These are phyloP conservation scores for Galerina sulciceps DNA, from an alignment of 768 basidiomycete species.

Conservation along the genomic window DNA sequence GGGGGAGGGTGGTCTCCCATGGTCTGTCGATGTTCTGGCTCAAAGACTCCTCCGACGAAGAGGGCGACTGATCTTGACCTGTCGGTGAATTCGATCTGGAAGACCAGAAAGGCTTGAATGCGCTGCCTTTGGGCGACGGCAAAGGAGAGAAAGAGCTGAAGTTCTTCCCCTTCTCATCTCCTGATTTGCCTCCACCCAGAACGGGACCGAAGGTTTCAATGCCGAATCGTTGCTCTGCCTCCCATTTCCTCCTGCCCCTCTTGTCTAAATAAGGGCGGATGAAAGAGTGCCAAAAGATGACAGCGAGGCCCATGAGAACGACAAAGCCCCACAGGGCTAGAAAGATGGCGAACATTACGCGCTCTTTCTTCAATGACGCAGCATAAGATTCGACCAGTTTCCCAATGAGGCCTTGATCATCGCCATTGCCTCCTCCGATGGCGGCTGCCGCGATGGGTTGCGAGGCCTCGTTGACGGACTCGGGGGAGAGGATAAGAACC, in stretches of 20 bases:
- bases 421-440: slow-evolving; percentile 57
- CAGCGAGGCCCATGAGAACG: slow-evolving; percentile 73
- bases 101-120: slow-evolving; percentile 40
- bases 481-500: slow-evolving; percentile 77
- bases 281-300: slow-evolving; percentile 78
- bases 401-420: slow-evolving; percentile 68
- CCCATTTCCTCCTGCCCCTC: slow-evolving; percentile 53
- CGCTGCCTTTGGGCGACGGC: slow-evolving; percentile 40
- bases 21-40: slow-evolving; percentile 10
- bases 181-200: slow-evolving; percentile 6
- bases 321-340: slow-evolving; percentile 84
- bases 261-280: slow-evolving; percentile 50
- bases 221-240: slow-evolving; percentile 52
- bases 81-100: slow-evolving; percentile 23
- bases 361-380: slow-evolving; percentile 74
- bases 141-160: slow-evolving; percentile 56
- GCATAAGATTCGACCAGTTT: slow-evolving; percentile 77
- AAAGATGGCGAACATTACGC: slow-evolving; percentile 83
- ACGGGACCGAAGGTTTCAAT: slow-evolving; percentile 49
- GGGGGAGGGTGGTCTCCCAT: not conserved
- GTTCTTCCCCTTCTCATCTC: slow-evolving; percentile 23
- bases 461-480: slow-evolving; percentile 72
- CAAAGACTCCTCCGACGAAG: slow-evolving; percentile 16
- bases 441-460: slow-evolving; percentile 85
- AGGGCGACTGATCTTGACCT: slow-evolving; percentile 4